Conservation (phyloP, 306 rosid species). For the Glycyrrhiza uralensis region DNA sequence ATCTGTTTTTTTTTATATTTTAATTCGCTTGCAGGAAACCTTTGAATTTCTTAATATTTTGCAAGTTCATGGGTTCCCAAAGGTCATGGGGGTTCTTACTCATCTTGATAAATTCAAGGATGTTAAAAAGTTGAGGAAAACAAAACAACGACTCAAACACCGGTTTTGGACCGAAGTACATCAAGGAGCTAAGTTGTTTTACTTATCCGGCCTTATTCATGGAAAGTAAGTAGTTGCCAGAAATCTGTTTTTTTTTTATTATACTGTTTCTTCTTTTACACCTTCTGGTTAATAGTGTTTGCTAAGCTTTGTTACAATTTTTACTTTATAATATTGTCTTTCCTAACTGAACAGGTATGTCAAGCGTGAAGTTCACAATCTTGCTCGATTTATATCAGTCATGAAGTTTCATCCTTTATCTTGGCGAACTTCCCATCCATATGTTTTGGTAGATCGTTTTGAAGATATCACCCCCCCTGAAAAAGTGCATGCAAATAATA, state of each 20-base stretch:
- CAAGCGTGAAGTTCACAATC: conserved; percentile 90
- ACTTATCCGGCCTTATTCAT: conserved; percentile 83
- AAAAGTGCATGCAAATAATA: conserved; percentile 56
- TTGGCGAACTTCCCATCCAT: conserved; percentile 90
- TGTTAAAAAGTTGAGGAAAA: conserved; percentile 74
- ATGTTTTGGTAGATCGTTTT: conserved; percentile 85
- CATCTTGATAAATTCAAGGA: conserved; percentile 90
- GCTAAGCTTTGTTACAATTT: not conserved
- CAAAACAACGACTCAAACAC: conserved; percentile 85
- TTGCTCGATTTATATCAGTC: conserved; percentile 90
- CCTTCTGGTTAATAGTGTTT: not conserved
- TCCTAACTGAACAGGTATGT: conserved; percentile 54
- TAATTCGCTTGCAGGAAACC: conserved; percentile 61
- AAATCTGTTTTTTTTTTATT: not conserved
- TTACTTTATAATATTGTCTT: not conserved
- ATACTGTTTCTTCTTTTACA: not conserved
- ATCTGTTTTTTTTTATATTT: conserved; percentile 2
- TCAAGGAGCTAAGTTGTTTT: conserved; percentile 90
- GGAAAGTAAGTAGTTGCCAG: conserved; percentile 67
- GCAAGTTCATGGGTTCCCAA: conserved; percentile 92
- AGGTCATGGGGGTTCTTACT: conserved; percentile 97
- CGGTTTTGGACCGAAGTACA: conserved; percentile 94
- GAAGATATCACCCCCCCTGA: conserved; percentile 95
- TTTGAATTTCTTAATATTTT: conserved; percentile 93
- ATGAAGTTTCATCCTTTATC: conserved; percentile 92